Base-by-base conservation (phyloP, 2,329 filamentous ascomycete genomes). In the Geosmithia morbida region DNA sequence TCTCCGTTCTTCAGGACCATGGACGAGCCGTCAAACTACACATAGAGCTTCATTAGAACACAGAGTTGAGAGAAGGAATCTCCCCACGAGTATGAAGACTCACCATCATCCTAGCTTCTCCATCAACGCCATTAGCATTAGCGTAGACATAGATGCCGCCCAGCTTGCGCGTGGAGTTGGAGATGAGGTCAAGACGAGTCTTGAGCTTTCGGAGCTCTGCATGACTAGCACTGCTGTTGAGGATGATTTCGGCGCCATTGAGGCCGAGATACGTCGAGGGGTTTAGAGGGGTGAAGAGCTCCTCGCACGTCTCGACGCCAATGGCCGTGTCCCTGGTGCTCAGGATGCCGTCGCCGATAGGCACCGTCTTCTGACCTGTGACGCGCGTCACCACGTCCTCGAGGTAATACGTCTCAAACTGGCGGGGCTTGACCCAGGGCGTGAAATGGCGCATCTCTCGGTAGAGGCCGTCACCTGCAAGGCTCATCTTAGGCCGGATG, bases 171-270 rank as follows among this genome's bases (percentile, higher is more conserved):
- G 82, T 85, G 1, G 77, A 78, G 53, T 83, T 74, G 3, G 68
- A 66, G 49, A 87, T 86, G 14, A 87, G 66, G 13, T 77, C 71
- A 22, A 87, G 64, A 4, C 80, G 66, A 0, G 68, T 77, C 49
- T 81, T 66, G 2, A 87, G 70, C 59, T 88, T 88, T 13, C 76
- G 69, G 17, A 63, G 51, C 17, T 53, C 54, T 55, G 79, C 77
- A 59, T 90, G 85, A 13, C 71, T 79, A 7, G 79, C 84, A 47
- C 72, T 79, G 2, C 72, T 78, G 60, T 90, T 90, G 8, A 78
- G 77, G 51, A 85, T 74, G 48, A 87, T 79, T 56, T 87, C 85
- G 6, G 79, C 77, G 4, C 86, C 85, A 54, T 80, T 72, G 2
- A 87, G 41, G 13, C 20, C 20, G 8, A 45, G 19, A n/a, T 41